Evolutionary conservation across 768 basidiomycete species (phyloP).

Genomic region (Mycena indigotica): DNA sequence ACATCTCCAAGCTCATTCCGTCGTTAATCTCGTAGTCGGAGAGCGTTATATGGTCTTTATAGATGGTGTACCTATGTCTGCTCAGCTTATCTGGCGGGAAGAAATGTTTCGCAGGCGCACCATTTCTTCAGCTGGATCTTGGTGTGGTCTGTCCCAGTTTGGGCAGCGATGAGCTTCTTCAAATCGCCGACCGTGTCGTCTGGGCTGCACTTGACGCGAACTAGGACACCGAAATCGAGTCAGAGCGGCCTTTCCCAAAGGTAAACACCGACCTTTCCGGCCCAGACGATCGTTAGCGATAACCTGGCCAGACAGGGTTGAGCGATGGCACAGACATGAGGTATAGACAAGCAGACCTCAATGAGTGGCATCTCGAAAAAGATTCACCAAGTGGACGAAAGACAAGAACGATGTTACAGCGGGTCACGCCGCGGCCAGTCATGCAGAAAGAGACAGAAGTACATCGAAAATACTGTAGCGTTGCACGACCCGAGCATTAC

Average conservation of each 20-base stretch:
- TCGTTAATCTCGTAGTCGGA: constrained; percentile 92
- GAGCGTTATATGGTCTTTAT: constrained; percentile 95
- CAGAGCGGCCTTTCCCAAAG: no score
- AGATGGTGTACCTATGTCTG: constrained; percentile 79
- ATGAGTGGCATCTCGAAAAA: constrained; percentile 50
- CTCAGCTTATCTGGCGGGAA: not conserved
- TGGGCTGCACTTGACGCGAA: constrained; percentile 92
- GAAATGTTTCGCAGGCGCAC: constrained; percentile 44
- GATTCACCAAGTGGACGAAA: not conserved
- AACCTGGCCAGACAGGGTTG: constrained; percentile 49
- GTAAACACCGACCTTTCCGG: constrained; percentile 81
- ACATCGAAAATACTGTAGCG: not conserved
- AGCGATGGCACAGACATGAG: not conserved
- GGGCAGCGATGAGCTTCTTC: constrained; percentile 95
- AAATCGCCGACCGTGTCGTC: constrained; percentile 97
- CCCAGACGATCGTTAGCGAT: constrained; percentile 97
- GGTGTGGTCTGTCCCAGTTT: constrained; percentile 80
- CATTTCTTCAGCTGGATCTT: constrained; percentile 99
- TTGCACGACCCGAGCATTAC: no score
- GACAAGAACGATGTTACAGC: not conserved
- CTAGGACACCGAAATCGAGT: no score
- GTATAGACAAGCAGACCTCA: constrained; percentile 54
- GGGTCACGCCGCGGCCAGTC: no score
- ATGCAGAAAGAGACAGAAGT: not conserved
- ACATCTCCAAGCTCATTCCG: constrained; percentile 93